Base-by-base conservation (phyloP, 148 eudicot species). In the Chenopodium quinoa region DNA sequence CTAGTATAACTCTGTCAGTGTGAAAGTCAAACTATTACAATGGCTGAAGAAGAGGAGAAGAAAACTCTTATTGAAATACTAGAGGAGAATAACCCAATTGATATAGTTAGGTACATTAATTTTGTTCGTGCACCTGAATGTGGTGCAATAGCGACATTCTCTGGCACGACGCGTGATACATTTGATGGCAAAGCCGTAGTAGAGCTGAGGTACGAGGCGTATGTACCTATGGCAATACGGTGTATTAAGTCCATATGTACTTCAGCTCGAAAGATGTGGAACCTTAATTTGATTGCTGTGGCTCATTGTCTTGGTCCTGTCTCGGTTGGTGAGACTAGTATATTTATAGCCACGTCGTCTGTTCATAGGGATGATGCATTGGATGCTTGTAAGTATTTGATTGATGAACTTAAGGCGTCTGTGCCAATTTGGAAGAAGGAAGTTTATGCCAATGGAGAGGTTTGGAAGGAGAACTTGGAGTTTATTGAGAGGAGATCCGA, bases 391-490 rank as follows among this genome's bases (percentile, higher is more conserved):
- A 89, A 92, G 84, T 93, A 90, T 50, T 68, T 91, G 86, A 95
- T 94, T 4, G 98, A 95, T 85, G 98, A 93, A 85, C 58, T 95
- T 23, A 95, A 95, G 89, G 97, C 98, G 4, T 84, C 92, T 0
- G 96, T 95, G 71, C 98, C 97, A 0, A 95, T 95, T 14, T 95
- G 97, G 97, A 95, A 93, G 90, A 95, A 92, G 84, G 98, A 93
- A 89, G 94, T 93, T 60, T 93, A 93, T 85, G 84, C 88, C 1
- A 91, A 93, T 63, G 98, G 97, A 54, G 98, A 95, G 88, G 90
- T 92, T 20, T 95, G 98, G 98, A 95, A 95, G 78, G 97, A 95
- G 91, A 95, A 95, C 34, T 86, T 88, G 0, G 98, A 93, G 88
- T 90, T 91, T 71, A 19, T 90, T 47, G 91, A 88, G 73, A 90